Conservation (phyloP, 2,329 filamentous ascomycete genomes). For the Pseudogymnoascus sp. region DNA sequence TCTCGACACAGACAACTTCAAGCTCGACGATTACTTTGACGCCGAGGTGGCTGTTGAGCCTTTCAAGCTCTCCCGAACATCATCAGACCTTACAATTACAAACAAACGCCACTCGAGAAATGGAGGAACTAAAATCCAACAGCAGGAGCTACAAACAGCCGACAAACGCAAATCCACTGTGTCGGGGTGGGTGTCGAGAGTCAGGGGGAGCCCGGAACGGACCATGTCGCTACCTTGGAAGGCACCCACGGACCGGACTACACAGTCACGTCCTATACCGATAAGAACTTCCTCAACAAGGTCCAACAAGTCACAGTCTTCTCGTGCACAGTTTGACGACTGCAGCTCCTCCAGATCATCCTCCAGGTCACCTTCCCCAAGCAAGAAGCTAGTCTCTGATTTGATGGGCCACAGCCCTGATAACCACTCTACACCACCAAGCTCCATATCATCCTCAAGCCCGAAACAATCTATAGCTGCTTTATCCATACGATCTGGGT, state of each 20-base stretch:
- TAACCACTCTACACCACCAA: slow-evolving; percentile 17
- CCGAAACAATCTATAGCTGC: slow-evolving; percentile 16
- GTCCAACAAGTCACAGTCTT: background rate
- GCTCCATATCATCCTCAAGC: slow-evolving; percentile 13
- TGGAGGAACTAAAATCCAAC: background rate
- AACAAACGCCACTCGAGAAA: background rate
- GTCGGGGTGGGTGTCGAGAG: slow-evolving; percentile 29
- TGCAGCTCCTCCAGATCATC: slow-evolving; percentile 18
- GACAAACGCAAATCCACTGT: slow-evolving; percentile 28
- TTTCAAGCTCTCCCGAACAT: slow-evolving; percentile 23
- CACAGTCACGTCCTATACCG: background rate
- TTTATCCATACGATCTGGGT: slow-evolving; percentile 15
- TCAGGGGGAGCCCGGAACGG: slow-evolving; percentile 20
- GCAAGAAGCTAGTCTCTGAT: slow-evolving; percentile 20
- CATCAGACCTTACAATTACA: slow-evolving; percentile 12
- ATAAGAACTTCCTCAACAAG: background rate
- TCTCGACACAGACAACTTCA: slow-evolving; percentile 22
- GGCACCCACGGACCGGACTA: slow-evolving; percentile 15
- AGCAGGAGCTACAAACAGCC: slow-evolving; percentile 19
- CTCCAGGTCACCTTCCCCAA: slow-evolving; percentile 40
- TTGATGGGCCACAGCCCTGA: slow-evolving; percentile 11
- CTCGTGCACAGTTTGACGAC: background rate
- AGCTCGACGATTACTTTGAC: slow-evolving; percentile 34
- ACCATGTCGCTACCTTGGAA: slow-evolving; percentile 26
- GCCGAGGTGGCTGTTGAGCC: slow-evolving; percentile 42